Evolutionary conservation across 2,329 filamentous ascomycete genomes (phyloP).

Genomic region (Stagonosporopsis rhizophila): DNA sequence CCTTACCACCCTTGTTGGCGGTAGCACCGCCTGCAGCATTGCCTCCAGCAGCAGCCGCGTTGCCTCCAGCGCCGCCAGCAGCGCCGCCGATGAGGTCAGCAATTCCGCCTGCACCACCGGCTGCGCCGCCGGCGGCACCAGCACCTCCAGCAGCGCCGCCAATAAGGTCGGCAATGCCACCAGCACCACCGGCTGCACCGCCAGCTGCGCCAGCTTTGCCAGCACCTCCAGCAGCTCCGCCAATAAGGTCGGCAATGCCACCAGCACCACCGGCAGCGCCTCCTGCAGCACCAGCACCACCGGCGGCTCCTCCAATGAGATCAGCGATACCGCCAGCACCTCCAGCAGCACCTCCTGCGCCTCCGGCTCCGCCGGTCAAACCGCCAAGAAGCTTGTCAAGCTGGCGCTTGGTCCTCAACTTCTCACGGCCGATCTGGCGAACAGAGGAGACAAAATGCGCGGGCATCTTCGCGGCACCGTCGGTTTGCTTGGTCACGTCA

Average conservation of each 20-base stretch:
- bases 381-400: constrained; percentile 35
- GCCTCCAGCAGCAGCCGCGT: constrained; percentile 11
- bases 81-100: constrained; percentile 16
- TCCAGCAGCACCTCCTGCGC: constrained; percentile 14
- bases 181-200: constrained; percentile 10
- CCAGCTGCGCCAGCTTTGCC: constrained; percentile 13
- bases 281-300: constrained; percentile 18
- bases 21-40: constrained; percentile 5
- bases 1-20: neutral
- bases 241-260: constrained; percentile 20
- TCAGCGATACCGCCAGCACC: constrained; percentile 11
- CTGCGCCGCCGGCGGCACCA: constrained; percentile 6
- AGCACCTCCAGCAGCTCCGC: constrained; percentile 21
- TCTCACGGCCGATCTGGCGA: constrained; percentile 31
- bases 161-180: neutral
- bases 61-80: constrained; percentile 12
- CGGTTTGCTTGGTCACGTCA: constrained; percentile 23
- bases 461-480: constrained; percentile 28
- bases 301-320: constrained; percentile 22
- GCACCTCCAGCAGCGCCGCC: constrained; percentile 15
- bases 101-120: constrained; percentile 12
- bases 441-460: constrained; percentile 34
- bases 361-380: constrained; percentile 22
- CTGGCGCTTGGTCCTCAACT: constrained; percentile 34
- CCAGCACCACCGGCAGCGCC: constrained; percentile 11